Base-by-base conservation (phyloP, 306 rosid species). In the Casuarina glauca region DNA sequence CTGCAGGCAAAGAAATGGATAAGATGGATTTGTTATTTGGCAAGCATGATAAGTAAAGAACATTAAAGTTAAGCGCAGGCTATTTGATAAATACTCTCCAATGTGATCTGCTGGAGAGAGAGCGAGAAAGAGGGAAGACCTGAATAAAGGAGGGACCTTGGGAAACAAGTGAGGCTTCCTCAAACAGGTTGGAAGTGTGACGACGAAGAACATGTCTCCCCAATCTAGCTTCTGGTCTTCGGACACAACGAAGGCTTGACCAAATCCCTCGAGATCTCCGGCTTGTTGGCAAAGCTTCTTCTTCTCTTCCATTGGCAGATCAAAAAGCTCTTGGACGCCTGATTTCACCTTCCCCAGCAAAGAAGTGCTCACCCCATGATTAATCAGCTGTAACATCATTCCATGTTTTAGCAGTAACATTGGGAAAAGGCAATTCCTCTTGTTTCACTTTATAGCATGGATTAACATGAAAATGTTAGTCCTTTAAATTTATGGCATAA, bases 151-250 rank as follows among this genome's bases (percentile, higher is more conserved):
- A 7, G 80, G 89, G 32, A 86, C 60, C 3, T 84, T 78, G 45
- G 87, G 80, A 66, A 87, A 83, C 55, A 89, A 35, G 46, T 85
- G 86, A 10, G 86, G 88, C 75, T 78, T 85, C 75, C 91, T 89
- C 20, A 57, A 4, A 16, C 76, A 64, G 4, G 53, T 11, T n/a
- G 91, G 87, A 4, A 82, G 63, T 3, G 84, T 76, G 26, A 43
- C 1, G 26, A 84, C 0, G 42, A 0, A 44, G 6, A 71, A 48
- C 35, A 42, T 4, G 17, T 17, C 38, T 69, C 0, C 53, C 38
- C 53, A 69, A 3, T 69, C 73, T 1, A 69, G 73, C 39, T 69
- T 69, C 17, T 69, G 73, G 36, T 45, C 73, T 9, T 69, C 73
- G 3, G 54, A 45, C 17, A 43, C 16, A 43, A 69, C 73, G 45